These are phyloP conservation scores for Favolaschia claudopus DNA, from an alignment of 768 basidiomycete species.

Conservation along the genomic window DNA sequence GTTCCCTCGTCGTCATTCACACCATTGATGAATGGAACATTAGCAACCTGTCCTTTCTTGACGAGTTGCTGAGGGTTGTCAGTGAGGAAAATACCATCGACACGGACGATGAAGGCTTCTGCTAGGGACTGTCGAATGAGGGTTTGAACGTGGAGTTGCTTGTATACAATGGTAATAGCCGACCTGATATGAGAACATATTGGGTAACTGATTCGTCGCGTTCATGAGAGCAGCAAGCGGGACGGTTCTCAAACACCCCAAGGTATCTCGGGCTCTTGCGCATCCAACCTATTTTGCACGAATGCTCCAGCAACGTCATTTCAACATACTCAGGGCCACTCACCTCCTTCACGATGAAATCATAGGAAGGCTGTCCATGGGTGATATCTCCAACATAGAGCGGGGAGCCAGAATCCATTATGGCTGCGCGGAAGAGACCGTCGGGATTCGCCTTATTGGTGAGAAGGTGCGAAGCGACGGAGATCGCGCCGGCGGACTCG, in stretches of 20 bases:
- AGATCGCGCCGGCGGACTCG: conserved; percentile 62
- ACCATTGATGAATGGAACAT: conserved; percentile 42
- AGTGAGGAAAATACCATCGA: conserved; percentile 38
- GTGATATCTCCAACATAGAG: conserved; percentile 39
- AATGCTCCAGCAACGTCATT: too few relatives aligned
- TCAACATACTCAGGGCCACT: too few relatives aligned
- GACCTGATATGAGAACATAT: conserved; percentile 36
- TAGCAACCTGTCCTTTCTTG: conserved; percentile 33
- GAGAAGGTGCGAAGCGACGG: conserved; percentile 51
- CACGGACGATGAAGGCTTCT: conserved; percentile 9
- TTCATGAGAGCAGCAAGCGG: conserved; percentile 38
- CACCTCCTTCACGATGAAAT: conserved; percentile 45
- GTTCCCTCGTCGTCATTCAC: conserved; percentile 51
- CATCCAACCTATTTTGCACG: too few relatives aligned
- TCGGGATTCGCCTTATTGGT: conserved; percentile 46
- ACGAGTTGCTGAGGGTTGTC: conserved; percentile 34
- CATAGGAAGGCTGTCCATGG: conserved; percentile 46
- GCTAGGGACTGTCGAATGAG: conserved; percentile 9
- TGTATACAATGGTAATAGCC: neutral
- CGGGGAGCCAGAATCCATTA: conserved; percentile 54
- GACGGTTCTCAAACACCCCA: conserved; percentile 51
- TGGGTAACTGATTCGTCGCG: conserved; percentile 39
- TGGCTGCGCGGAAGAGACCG: conserved; percentile 50
- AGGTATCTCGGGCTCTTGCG: conserved; percentile 38
- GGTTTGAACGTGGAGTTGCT: neutral